phyloP scores from a whole-genome alignment of 257 asterid species.

The Solanum pennellii region DNA sequence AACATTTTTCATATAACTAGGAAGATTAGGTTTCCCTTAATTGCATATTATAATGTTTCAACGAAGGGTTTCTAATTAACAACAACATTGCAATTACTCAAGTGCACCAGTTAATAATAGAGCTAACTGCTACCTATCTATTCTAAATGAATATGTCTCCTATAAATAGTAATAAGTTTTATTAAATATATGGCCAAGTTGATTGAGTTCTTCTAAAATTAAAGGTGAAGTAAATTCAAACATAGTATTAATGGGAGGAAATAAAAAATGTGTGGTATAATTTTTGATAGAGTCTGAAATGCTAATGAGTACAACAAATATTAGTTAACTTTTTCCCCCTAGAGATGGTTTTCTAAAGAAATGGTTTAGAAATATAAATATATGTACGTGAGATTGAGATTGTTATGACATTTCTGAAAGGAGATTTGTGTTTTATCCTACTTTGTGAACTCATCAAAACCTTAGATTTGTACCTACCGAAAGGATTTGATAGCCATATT shows the following conservation, averaged over 20 bases:
- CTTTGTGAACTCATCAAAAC: background rate
- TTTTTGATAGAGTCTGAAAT: background rate
- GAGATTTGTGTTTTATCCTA: background rate
- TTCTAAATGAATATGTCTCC: background rate
- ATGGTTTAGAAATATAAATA: background rate
- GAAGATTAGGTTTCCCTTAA: too few species aligned
- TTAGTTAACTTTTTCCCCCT: background rate
- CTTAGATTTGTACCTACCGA: background rate
- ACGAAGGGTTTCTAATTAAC: too few species aligned
- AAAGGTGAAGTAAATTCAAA: too few species aligned
- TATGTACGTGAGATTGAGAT: background rate
- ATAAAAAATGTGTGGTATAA: background rate
- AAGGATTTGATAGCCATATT: background rate
- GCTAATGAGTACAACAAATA: background rate
- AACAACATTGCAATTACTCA: too few species aligned
- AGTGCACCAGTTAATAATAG: too few species aligned
- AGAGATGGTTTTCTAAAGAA: background rate
- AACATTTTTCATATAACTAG: too few species aligned
- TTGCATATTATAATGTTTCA: too few species aligned
- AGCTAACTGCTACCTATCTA: background rate
- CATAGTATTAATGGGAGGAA: background rate
- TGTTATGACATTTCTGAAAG: background rate
- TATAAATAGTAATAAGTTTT: too few species aligned
- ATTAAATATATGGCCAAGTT: too few species aligned
- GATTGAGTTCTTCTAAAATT: too few species aligned